Evolutionary conservation across 2,329 filamentous ascomycete genomes (phyloP).

Genomic region (Cytospora chrysosperma): DNA sequence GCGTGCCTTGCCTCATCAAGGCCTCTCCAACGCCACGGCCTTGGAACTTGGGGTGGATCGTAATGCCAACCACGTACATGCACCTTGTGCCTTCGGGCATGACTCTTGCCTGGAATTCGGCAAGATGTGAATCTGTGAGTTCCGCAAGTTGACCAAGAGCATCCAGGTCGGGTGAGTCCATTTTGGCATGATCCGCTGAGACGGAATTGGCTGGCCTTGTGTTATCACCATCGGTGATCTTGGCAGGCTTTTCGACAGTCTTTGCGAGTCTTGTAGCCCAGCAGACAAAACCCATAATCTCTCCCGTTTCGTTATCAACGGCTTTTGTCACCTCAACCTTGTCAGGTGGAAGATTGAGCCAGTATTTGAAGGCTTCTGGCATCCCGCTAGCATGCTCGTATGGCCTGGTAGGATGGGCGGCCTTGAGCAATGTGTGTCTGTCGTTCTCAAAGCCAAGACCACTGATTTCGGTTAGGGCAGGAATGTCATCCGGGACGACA

Average conservation of each 20-base stretch:
- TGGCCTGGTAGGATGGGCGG: conserved; percentile 31
- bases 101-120: conserved; percentile 29
- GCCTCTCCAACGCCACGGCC: conserved; percentile 35
- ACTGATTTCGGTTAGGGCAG: conserved; percentile 33
- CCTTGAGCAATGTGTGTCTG: conserved; percentile 37
- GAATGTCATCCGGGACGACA: conserved; percentile 29
- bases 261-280: conserved; percentile 35
- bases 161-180: conserved; percentile 20
- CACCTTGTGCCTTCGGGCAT: conserved; percentile 32
- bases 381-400: conserved; percentile 32
- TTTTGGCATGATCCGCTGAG: neutral
- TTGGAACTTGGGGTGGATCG: conserved; percentile 34
- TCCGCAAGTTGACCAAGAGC: conserved; percentile 32
- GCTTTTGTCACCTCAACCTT: conserved; percentile 35
- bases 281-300: conserved; percentile 35
- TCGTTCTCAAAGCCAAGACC: conserved; percentile 34
- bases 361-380: conserved; percentile 25
- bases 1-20: conserved; percentile 36
- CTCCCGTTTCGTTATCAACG: conserved; percentile 31
- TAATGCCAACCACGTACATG: conserved; percentile 37
- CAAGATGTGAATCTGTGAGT: conserved; percentile 34
- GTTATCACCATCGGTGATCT: no score
- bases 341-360: conserved; percentile 25
- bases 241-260: conserved; percentile 12
- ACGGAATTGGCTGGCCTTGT: neutral